Conservation (phyloP, 352 stramenopile genomes). For the Pythium aristosporum region DNA sequence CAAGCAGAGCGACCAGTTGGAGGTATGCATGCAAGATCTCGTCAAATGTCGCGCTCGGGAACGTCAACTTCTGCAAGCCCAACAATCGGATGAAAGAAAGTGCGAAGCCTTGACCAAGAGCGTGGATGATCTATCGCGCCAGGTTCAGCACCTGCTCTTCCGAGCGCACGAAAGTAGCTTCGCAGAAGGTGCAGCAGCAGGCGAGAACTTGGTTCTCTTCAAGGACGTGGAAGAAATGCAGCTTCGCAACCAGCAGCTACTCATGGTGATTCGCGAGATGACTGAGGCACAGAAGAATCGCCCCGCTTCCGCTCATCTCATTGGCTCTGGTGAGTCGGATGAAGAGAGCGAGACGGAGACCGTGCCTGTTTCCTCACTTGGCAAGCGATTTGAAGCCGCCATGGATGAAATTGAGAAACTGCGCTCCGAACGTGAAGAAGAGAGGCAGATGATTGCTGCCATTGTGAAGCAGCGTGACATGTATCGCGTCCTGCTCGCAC, state of each 20-base stretch:
- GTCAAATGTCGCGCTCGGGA: slow-evolving; percentile 75
- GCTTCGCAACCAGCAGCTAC: slow-evolving; percentile 89
- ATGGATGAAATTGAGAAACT: slow-evolving; percentile 83
- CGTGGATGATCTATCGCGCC: slow-evolving; percentile 88
- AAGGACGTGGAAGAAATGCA: slow-evolving; percentile 89
- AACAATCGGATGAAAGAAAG: slow-evolving; percentile 63
- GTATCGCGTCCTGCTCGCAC: slow-evolving; percentile 91
- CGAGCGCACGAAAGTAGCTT: slow-evolving; percentile 58
- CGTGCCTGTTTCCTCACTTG: slow-evolving; percentile 22
- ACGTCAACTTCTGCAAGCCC: slow-evolving; percentile 55
- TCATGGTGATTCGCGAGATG: slow-evolving; percentile 78
- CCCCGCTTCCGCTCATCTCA: slow-evolving; percentile 35
- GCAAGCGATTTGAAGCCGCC: slow-evolving; percentile 57
- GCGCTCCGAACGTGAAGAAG: slow-evolving; percentile 64
- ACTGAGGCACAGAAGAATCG: slow-evolving; percentile 45
- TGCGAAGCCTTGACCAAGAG: slow-evolving; percentile 74
- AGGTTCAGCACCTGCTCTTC: slow-evolving; percentile 90
- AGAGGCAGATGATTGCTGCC: slow-evolving; percentile 87
- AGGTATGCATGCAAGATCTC: slow-evolving; percentile 64
- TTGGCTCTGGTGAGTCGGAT: slow-evolving; percentile 64
- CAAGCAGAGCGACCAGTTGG: slow-evolving; percentile 67
- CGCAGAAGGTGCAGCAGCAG: slow-evolving; percentile 2
- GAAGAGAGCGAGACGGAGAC: slow-evolving; percentile 42
- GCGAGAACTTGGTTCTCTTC: slow-evolving; percentile 84
- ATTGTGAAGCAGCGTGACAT: slow-evolving; percentile 97